These are phyloP conservation scores for Prototheca wickerhamii DNA, from an alignment of 163 green algal species.

Conservation along the genomic window DNA sequence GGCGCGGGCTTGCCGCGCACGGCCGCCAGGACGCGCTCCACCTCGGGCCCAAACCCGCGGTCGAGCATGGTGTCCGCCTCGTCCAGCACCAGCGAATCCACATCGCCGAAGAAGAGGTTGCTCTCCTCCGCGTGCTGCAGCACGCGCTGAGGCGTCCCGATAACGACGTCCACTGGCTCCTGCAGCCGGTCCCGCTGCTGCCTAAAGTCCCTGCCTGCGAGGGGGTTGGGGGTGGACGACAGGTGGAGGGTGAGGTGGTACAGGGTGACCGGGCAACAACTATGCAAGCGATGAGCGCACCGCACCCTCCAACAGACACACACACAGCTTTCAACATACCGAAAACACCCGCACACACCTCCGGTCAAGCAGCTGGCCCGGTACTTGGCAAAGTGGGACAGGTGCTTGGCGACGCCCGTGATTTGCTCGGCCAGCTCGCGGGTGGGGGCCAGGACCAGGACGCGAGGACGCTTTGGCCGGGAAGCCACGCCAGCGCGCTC, in stretches of 20 bases:
- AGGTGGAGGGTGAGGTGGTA: not conserved
- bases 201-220: constrained; percentile 20
- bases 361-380: constrained; percentile 5
- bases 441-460: constrained; percentile 84
- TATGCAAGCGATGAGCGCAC: too few relatives aligned
- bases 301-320: not conserved
- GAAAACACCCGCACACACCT: not conserved
- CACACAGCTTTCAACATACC: not conserved
- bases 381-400: constrained; percentile 81
- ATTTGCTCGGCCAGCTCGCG: constrained; percentile 93
- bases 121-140: constrained; percentile 62
- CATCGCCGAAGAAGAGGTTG: constrained; percentile 49
- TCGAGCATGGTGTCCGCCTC: constrained; percentile 98
- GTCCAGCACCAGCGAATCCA: constrained; percentile 75
- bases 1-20: constrained; percentile 37
- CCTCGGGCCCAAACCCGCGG: constrained; percentile 76
- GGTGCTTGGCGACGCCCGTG: constrained; percentile 65
- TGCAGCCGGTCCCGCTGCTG: constrained; percentile 54
- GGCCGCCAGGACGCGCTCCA: constrained; percentile 48
- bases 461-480: constrained; percentile 60
- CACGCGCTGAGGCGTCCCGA: constrained; percentile 77
- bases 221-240: not conserved
- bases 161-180: constrained; percentile 74
- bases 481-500: constrained; percentile 31
- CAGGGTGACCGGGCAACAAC: too few relatives aligned